Base-by-base conservation (phyloP, 1,284 basidiomycete species). In the Sporisorium scitamineum region DNA sequence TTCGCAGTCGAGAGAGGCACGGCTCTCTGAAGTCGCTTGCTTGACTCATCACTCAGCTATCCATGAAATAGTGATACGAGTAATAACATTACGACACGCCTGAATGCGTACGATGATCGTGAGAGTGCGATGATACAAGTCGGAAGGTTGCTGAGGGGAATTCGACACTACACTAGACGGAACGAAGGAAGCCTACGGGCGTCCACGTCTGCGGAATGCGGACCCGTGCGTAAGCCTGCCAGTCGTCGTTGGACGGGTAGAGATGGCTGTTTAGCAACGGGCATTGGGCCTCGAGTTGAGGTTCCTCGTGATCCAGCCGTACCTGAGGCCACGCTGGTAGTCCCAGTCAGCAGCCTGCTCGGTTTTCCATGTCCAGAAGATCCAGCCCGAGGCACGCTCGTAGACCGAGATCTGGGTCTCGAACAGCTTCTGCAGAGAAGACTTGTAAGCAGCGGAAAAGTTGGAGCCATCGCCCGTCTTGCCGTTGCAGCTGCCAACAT, bases 341-440 rank as follows among this genome's bases (percentile, higher is more conserved):
- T 79, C 78, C 81, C 84, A 86, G 32, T 85, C 85, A 24, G 81
- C 80, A 1, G 82, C 81, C 51, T 61, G n/a, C 65, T 84, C 84
- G 31, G 90, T 91, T 89, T 92, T 92, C 92, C 92, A 93, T 11
- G 92, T 90, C 92, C 92, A 93, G 80, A 89, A 92, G n/a, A 92
- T 87, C 92, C 92, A 93, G 14, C 92, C 92, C 55, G 90, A 88
- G 20, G 77, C 77, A 20, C 64, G 62, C 75, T 86, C 85, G 70
- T 85, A 86, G 22, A 82, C 81, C 54, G 76, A 77, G 22, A 76
- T 77, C 74, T 97, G 95, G 0, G 92, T 93, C 85, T 95, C 94
- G 90, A 91, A 97, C 86, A 89, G 91, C 82, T 92, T 88, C 60
- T 92, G 87, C 59, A 98, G 87, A 88, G 92, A 94, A 0, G 88